Evolutionary conservation across 2,329 filamentous ascomycete genomes (phyloP).

Genomic region (Claviceps pusilla): DNA sequence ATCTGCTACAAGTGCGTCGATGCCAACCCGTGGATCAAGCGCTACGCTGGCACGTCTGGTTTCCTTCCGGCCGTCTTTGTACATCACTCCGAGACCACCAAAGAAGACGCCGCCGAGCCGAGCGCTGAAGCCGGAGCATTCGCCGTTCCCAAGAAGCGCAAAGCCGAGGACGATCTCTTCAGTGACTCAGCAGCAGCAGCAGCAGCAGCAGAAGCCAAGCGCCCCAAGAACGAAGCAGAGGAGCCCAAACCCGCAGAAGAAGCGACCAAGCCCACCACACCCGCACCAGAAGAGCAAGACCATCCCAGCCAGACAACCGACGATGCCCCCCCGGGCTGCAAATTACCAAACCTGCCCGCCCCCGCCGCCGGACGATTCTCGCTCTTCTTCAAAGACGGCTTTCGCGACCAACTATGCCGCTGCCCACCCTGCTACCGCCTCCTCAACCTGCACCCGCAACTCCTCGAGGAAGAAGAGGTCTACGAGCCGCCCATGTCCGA

Average conservation of each 20-base stretch:
- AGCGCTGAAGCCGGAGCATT: slow-evolving; percentile 1
- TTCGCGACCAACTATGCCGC: slow-evolving; percentile 69
- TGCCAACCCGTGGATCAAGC: slow-evolving; percentile 79
- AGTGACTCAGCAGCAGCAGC: slow-evolving; percentile 13
- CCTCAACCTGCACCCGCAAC: slow-evolving; percentile 57
- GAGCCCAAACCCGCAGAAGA: neutral
- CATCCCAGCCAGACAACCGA: neutral
- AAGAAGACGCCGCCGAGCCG: neutral
- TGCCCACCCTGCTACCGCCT: slow-evolving; percentile 67
- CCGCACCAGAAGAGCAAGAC: neutral
- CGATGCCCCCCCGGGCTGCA: slow-evolving; percentile 31
- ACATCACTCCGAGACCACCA: slow-evolving; percentile 7
- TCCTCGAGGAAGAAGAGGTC: slow-evolving; percentile 84
- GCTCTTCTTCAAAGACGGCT: slow-evolving; percentile 65
- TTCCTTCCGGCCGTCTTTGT: slow-evolving; percentile 62
- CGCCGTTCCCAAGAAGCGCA: slow-evolving; percentile 45
- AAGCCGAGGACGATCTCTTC: slow-evolving; percentile 37
- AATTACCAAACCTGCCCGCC: slow-evolving; percentile 42
- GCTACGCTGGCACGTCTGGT: slow-evolving; percentile 63
- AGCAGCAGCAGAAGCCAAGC: slow-evolving; percentile 30
- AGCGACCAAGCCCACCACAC: neutral
- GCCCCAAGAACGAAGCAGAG: slow-evolving; percentile 29
- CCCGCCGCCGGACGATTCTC: slow-evolving; percentile 50
- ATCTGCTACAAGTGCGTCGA: slow-evolving; percentile 91
- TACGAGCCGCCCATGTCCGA: slow-evolving; percentile 85